Base-by-base conservation (phyloP, 2,329 filamentous ascomycete genomes). In the Dryadomyces quercivorus region DNA sequence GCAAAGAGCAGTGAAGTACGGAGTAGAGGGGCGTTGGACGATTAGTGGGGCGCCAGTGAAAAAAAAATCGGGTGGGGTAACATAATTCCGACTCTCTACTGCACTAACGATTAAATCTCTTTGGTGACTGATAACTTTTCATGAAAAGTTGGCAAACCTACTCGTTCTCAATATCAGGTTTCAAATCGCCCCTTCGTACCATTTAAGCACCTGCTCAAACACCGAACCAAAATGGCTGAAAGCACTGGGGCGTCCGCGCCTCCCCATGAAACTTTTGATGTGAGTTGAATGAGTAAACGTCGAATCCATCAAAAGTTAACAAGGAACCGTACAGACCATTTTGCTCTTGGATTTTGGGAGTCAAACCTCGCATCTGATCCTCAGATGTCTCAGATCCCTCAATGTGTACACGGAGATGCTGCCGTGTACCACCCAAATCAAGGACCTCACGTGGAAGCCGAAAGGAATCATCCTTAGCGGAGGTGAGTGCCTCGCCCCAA, bases 391-490 rank as follows among this genome's bases (percentile, higher is more conserved):
- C 31, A 80, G 89, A 61, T 81, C 86, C 62, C 78, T 94, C 69
- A 85, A 60, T 26, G 62, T 67, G 67, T 95, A 87, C 74, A 82
- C 82, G 58, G 90, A 95, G 73, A 86, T 95, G 84, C 81, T 95
- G 84, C 81, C 49, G 2, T 51, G 49, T 36, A 51, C 49, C 36
- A 51, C 49, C 36, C 21, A 51, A 36, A 43, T 43, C 38, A 26
- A 21, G 36, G 38, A 43, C n/a, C 49, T 55, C 15, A 48, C 42
- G 10, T 55, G 53, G 53, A 89, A 82, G 65, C 92, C 92, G 20
- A 86, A 85, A 65, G 92, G 91, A 61, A 82, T 97, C 59, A 86
- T 95, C 55, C 73, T 91, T 10, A 86, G 81, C 9, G 86, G 85
- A 58, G 83, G 85, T 44, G 49, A 34, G 48, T 53, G 42, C 56